Percentiles rank a stretch among this genome's conserved stretches.
phyloP scores from a whole-genome alignment of 225 moss, liverwort and hornwort species.

The Neckera pumila region DNA sequence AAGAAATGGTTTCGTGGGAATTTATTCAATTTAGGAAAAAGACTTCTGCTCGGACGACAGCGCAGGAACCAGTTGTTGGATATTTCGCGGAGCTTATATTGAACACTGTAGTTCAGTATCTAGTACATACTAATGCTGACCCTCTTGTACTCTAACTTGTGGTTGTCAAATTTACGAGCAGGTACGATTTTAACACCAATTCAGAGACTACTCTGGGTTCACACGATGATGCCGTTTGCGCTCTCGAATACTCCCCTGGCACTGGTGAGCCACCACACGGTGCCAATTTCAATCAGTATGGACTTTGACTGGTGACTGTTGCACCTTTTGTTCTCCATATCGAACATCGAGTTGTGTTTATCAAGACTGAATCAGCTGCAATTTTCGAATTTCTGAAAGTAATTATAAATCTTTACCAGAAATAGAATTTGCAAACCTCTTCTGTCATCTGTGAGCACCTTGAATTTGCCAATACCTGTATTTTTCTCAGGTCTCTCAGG shows the following conservation, averaged over 20 bases:
- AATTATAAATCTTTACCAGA: background rate
- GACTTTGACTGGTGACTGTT: background rate
- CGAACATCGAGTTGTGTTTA: background rate
- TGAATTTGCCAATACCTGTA: background rate
- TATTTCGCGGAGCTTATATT: background rate
- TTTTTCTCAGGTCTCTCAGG: background rate
- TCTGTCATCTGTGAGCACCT: background rate
- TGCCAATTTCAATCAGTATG: background rate
- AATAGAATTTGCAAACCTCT: background rate
- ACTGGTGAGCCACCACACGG: slow-evolving; percentile 40
- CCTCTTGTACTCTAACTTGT: background rate
- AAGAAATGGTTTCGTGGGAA: background rate
- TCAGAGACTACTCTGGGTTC: slow-evolving; percentile 65
- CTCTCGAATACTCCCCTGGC: slow-evolving; percentile 68
- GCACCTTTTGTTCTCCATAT: background rate
- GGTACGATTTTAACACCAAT: slow-evolving; percentile 71
- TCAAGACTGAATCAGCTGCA: background rate
- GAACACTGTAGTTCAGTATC: background rate
- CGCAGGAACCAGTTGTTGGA: background rate
- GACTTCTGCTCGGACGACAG: background rate
- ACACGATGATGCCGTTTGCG: slow-evolving; percentile 65
- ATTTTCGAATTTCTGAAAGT: background rate
- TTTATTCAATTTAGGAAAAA: background rate
- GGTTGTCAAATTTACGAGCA: slow-evolving; percentile 13
- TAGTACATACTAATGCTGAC: background rate